A percentile compares a stretch with the other conserved stretches of the same genome.
Evolutionary conservation across 2,329 filamentous ascomycete species (phyloP).

Genomic region (Fusarium sp.): DNA sequence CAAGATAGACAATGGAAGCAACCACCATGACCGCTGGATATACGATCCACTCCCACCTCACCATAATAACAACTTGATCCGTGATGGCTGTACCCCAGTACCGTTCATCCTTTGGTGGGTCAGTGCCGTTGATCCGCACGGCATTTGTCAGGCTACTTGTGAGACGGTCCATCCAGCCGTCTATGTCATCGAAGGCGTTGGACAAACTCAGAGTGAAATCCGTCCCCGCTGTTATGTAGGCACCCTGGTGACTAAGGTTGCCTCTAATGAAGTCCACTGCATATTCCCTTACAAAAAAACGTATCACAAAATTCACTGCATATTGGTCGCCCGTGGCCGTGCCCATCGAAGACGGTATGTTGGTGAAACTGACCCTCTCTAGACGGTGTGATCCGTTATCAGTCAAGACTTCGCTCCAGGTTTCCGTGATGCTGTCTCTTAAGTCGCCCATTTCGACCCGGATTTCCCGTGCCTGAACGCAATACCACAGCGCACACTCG

Average conservation of each 20-base stretch:
- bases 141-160: not conserved
- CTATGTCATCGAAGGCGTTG: not conserved
- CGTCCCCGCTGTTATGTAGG: not conserved
- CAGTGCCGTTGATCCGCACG: not conserved
- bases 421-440: not conserved
- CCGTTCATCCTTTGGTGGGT: not conserved
- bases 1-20: not conserved
- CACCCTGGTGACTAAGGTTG: not conserved
- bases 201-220: not conserved
- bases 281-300: no score
- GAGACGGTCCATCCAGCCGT: not conserved
- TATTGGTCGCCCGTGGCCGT: not conserved
- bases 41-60: not conserved
- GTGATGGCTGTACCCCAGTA: not conserved
- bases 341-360: not conserved
- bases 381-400: not conserved
- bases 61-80: not conserved
- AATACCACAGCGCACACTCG: not conserved
- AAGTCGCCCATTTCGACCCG: not conserved
- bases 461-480: not conserved
- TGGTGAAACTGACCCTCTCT: no score
- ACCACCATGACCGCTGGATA: not conserved
- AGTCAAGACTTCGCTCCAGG: not conserved
- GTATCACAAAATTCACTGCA: not conserved
- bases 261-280: no score